Conservation (phyloP, 1,139 yeast species). For the Maudiozyma humilis region DNA sequence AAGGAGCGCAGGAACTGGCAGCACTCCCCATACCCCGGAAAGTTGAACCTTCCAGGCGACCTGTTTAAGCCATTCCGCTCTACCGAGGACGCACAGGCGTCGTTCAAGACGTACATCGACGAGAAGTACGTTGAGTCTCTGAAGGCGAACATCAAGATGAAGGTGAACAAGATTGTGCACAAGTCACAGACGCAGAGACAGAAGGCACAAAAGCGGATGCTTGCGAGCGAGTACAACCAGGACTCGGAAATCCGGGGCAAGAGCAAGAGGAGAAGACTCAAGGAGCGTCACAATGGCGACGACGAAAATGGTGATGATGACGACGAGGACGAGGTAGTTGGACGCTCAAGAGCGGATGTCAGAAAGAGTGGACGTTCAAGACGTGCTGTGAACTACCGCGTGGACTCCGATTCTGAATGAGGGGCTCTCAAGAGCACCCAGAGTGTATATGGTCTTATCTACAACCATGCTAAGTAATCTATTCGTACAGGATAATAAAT, state of each 20-base stretch:
- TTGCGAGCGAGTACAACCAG: constrained; percentile 19
- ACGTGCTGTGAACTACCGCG: constrained; percentile 38
- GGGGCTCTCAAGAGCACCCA: no score
- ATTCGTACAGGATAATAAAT: not conserved
- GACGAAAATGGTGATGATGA: constrained; percentile 8
- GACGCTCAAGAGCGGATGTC: constrained; percentile 20
- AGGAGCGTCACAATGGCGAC: constrained; percentile 7
- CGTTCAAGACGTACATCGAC: constrained; percentile 25
- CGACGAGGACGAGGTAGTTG: constrained; percentile 8
- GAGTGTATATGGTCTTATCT: no score
- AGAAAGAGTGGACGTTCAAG: constrained; percentile 41
- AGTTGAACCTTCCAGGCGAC: constrained; percentile 57
- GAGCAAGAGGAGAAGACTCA: not conserved
- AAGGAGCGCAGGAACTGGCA: constrained; percentile 60
- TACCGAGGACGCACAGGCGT: constrained; percentile 31
- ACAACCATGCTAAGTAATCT: not conserved
- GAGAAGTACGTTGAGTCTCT: constrained; percentile 18
- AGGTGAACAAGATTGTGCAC: constrained; percentile 23
- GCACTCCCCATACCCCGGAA: constrained; percentile 76
- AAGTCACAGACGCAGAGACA: constrained; percentile 28
- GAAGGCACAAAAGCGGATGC: constrained; percentile 26
- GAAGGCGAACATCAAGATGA: constrained; percentile 22
- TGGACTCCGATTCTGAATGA: constrained; percentile 28
- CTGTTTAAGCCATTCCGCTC: constrained; percentile 49
- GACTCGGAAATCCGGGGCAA: not conserved